phyloP scores from a whole-genome alignment of 2,329 filamentous ascomycete species.

The Botrytis sinoallii region DNA sequence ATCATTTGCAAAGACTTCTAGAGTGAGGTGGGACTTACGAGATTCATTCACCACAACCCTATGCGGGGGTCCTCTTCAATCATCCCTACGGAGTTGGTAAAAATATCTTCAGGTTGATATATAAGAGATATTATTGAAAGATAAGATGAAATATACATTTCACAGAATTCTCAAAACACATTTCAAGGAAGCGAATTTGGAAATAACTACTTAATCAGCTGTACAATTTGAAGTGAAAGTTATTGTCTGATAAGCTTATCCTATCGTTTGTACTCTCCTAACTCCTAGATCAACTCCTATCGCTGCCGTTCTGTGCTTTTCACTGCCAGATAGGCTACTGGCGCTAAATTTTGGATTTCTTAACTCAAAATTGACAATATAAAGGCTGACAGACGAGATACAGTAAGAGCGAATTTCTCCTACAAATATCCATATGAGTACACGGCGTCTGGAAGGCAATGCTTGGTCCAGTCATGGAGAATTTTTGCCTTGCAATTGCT shows the following conservation, averaged over 20 bases:
- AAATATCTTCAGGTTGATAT: neutral
- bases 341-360: neutral
- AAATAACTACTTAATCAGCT: fast-evolving
- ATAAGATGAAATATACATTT: neutral
- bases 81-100: neutral
- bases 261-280: neutral
- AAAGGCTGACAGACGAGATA: neutral
- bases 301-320: neutral
- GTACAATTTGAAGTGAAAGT: fast-evolving
- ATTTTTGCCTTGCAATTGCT: neutral
- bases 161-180: no score
- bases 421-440: no score
- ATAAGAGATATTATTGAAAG: neutral
- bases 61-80: neutral
- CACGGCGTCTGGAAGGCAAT: no score
- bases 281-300: fast-evolving
- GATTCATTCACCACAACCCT: fast-evolving
- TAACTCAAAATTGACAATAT: neutral
- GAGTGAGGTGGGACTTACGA: neutral
- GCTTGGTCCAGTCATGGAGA: neutral
- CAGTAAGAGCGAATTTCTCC: neutral
- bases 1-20: neutral
- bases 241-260: neutral
- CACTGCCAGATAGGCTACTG: neutral
- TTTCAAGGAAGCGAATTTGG: neutral